phyloP scores from a whole-genome alignment of 352 stramenopile genomes.

The Globisporangium recalcitrans region DNA sequence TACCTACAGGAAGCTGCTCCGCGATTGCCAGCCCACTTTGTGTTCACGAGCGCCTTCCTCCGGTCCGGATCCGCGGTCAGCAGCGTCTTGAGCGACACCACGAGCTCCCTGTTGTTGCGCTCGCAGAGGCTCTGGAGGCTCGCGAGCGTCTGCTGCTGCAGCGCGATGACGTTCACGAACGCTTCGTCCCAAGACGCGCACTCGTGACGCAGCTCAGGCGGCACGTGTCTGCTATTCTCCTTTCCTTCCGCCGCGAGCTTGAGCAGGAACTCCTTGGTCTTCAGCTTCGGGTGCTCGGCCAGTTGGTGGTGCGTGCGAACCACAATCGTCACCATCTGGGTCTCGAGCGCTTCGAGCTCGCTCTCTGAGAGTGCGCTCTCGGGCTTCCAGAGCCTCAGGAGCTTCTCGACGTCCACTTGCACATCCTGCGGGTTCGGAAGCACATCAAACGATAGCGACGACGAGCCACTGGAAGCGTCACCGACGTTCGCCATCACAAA shows the following conservation, averaged over 20 bases:
- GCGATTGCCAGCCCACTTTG: conserved; percentile 1
- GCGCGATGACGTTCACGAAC: conserved; percentile 59
- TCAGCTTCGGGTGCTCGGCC: conserved; percentile 47
- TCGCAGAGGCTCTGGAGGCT: conserved; percentile 53
- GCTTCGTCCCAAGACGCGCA: conserved; percentile 63
- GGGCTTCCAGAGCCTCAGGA: conserved; percentile 47
- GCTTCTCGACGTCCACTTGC: conserved; percentile 30
- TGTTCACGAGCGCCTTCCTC: conserved; percentile 19
- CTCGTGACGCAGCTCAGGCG: conserved; percentile 28
- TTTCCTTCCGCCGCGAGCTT: conserved; percentile 35
- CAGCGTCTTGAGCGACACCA: conserved; percentile 49
- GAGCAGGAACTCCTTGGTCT: conserved; percentile 64
- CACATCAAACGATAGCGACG: conserved; percentile 33
- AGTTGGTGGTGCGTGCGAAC: conserved; percentile 50
- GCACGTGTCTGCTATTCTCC: conserved; percentile 15
- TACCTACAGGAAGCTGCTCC: background rate
- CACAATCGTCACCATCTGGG: conserved; percentile 67
- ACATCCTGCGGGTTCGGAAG: conserved; percentile 43
- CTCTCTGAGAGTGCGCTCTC: conserved; percentile 29
- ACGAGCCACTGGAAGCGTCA: background rate
- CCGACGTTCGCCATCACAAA: conserved; percentile 20
- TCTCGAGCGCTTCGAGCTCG: conserved; percentile 35
- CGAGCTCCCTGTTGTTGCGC: conserved; percentile 32
- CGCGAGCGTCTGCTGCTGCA: conserved; percentile 76
- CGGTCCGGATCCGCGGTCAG: conserved; percentile 40